Evolutionary conservation across 2,329 filamentous ascomycete genomes (phyloP).

Genomic region (Xylariaceae sp.): DNA sequence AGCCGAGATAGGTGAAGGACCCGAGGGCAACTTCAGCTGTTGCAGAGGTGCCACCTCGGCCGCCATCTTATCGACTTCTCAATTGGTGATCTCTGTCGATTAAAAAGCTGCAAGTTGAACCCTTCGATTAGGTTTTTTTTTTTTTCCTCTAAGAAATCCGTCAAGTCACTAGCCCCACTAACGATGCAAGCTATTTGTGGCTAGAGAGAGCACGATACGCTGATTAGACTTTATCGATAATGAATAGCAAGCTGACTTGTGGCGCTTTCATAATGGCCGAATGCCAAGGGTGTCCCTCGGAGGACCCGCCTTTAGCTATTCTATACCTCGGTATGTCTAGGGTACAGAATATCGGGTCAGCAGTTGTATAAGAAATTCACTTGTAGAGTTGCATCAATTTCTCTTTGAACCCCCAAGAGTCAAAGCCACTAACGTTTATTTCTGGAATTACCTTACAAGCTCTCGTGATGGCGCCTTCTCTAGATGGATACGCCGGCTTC

Average conservation of each 20-base stretch:
- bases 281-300: neutral
- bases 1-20: slow-evolving; percentile 81
- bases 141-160: neutral
- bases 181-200: slow-evolving; percentile 14
- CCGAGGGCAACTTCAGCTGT: slow-evolving; percentile 81
- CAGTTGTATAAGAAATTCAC: slow-evolving; percentile 1
- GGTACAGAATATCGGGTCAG: neutral
- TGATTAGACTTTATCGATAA: neutral
- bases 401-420: neutral
- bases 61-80: slow-evolving; percentile 69
- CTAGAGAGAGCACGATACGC: slow-evolving; percentile 2
- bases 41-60: slow-evolving; percentile 82
- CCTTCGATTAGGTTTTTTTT: slow-evolving; percentile 19
- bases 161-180: slow-evolving; percentile 19
- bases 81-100: slow-evolving; percentile 19
- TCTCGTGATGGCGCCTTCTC: slow-evolving; percentile 28
- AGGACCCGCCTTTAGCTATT: no score
- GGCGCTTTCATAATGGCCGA: neutral
- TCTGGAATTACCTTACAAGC: neutral
- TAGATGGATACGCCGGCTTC: slow-evolving; percentile 53
- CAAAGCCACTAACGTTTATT: neutral
- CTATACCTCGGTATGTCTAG: slow-evolving; percentile 16
- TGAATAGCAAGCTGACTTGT: neutral
- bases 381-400: neutral
- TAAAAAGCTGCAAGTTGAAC: slow-evolving; percentile 11